A percentile compares a stretch with the other conserved stretches of the same genome.
Evolutionary conservation across 257 asterid genomes (phyloP).

Genomic region (Salvia hispanica): DNA sequence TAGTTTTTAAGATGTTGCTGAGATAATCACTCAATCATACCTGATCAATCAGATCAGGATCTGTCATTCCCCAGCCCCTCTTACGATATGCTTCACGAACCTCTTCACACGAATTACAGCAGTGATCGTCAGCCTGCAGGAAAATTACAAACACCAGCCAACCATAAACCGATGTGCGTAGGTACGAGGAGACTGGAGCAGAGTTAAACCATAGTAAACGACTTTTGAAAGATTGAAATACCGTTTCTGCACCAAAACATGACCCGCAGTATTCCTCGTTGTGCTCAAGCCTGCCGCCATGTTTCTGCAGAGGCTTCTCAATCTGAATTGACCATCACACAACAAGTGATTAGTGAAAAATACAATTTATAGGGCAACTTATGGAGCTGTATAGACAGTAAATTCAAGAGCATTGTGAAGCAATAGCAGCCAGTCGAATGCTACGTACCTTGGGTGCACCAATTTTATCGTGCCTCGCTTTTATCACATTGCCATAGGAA

Average conservation of each 20-base stretch:
- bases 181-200: neutral
- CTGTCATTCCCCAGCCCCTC: conserved; percentile 92
- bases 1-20: conserved; percentile 9
- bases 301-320: conserved; percentile 94
- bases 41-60: conserved; percentile 88
- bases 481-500: conserved; percentile 78
- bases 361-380: neutral
- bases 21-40: conserved; percentile 36
- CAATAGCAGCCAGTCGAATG: neutral
- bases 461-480: conserved; percentile 76
- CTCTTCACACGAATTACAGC: conserved; percentile 98
- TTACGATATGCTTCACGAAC: conserved; percentile 96
- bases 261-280: conserved; percentile 96
- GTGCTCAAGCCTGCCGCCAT: conserved; percentile 96
- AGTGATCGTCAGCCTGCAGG: conserved; percentile 80
- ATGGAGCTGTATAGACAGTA: conserved; percentile 7
- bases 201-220: conserved; percentile 22
- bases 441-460: conserved; percentile 90
- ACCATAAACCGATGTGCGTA: conserved; percentile 20
- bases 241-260: conserved; percentile 97
- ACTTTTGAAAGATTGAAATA: conserved; percentile 36
- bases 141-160: conserved; percentile 17
- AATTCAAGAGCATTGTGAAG: neutral
- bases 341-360: conserved; percentile 11
- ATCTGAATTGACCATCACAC: conserved; percentile 53